phyloP scores from a whole-genome alignment of 495 filamentous ascomycete genomes.

The Cenococcum geophilum region DNA sequence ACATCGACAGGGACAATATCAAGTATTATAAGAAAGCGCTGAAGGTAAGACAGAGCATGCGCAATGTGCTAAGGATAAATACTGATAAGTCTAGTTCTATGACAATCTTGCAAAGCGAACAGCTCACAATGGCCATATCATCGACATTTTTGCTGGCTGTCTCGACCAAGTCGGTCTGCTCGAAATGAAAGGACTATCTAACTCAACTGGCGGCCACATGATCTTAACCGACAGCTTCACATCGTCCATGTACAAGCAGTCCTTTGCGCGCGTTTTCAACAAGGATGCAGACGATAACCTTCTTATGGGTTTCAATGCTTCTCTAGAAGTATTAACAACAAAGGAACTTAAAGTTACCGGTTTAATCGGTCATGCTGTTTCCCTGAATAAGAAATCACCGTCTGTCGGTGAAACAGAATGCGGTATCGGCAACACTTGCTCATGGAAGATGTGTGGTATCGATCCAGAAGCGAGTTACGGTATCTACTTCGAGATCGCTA shows the following conservation, averaged over 20 bases:
- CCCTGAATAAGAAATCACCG: conserved; percentile 94
- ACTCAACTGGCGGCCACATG: conserved; percentile 96
- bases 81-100: conserved; percentile 68
- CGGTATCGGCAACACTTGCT: conserved; percentile 97
- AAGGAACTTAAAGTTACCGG: conserved; percentile 99
- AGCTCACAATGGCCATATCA: conserved; percentile 92
- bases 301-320: conserved; percentile 97
- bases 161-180: conserved; percentile 96
- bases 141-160: conserved; percentile 97
- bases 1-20: conserved; percentile 97
- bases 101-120: conserved; percentile 93
- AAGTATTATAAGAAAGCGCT: conserved; percentile 99
- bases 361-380: conserved; percentile 93
- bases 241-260: conserved; percentile 99
- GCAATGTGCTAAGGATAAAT: background rate
- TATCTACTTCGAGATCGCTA: conserved; percentile 96
- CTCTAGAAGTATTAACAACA: conserved; percentile 91
- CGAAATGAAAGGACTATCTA: conserved; percentile 97
- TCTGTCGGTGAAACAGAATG: conserved; percentile 98
- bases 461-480: conserved; percentile 91
- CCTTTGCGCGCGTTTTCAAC: conserved; percentile 94
- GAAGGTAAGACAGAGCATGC: conserved; percentile 57
- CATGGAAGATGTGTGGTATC: conserved; percentile 99
- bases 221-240: conserved; percentile 98
- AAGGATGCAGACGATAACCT: conserved; percentile 92